phyloP scores from a whole-genome alignment of 345 rosid species.

The Carallia brachiata region DNA sequence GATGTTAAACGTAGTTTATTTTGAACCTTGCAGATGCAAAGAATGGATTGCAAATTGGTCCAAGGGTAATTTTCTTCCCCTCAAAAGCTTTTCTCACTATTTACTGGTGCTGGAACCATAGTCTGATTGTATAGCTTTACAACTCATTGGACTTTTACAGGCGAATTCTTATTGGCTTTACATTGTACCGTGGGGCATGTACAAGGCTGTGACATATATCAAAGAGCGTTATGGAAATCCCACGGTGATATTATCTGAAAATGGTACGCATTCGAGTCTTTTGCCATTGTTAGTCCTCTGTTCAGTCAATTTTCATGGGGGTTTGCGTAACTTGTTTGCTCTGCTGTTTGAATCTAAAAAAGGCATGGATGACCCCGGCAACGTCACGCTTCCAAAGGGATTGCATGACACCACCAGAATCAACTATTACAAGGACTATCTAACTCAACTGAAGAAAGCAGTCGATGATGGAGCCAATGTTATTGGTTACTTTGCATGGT shows the following conservation, averaged over 20 bases:
- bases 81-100: too few relatives aligned
- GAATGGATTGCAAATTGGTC: constrained; percentile 74
- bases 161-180: constrained; percentile 87
- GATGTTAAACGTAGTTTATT: constrained; percentile 8
- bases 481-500: constrained; percentile 90
- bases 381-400: constrained; percentile 62
- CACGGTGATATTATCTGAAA: constrained; percentile 73
- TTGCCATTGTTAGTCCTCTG: neutral
- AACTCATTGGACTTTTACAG: constrained; percentile 34
- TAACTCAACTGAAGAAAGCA: constrained; percentile 83
- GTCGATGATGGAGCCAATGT: constrained; percentile 80
- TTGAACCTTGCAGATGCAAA: constrained; percentile 48
- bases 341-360: neutral
- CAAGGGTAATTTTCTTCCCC: constrained; percentile 41
- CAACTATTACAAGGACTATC: constrained; percentile 62
- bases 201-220: constrained; percentile 78
- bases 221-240: constrained; percentile 94
- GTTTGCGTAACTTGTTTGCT: neutral
- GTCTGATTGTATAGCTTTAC: too few relatives aligned
- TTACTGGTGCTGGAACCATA: too few relatives aligned
- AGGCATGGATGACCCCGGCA: constrained; percentile 97
- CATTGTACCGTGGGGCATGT: constrained; percentile 95
- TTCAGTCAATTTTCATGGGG: neutral
- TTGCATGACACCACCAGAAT: constrained; percentile 78
- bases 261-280: constrained; percentile 41